Evolutionary conservation across 179 eudicot genomes (phyloP), one percentile per base, ranked within the genome.

Genomic region (Drosera spatulata): DNA sequence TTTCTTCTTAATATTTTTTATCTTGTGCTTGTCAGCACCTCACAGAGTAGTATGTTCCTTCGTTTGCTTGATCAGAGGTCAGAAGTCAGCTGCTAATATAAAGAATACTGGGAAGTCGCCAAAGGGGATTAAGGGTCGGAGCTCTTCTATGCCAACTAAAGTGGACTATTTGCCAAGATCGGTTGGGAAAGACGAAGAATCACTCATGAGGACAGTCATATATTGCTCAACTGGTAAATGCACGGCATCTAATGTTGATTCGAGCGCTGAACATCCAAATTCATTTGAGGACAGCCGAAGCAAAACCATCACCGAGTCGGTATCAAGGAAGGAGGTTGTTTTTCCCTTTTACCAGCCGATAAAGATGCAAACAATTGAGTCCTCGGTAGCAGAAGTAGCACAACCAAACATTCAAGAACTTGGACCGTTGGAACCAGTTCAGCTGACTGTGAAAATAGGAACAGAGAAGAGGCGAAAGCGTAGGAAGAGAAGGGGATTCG

Each of bases 381-480:
- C 11, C 41, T 55, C 41, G 37, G 58, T 33, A 37, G 39, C 8
- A 55, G 58, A 15, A 6, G 33, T 2, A 41, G 3, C 52, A 45
- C 51, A 14, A 61, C 41, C 56, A 3, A 55, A 51, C 45, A 40
- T 67, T 48, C 73, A 58, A 63, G 68, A 41, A 39, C 60, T 53
- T 45, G 84, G 76, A 55, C 71, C 58, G 38, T 60, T 71, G 12
- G 60, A 77, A 70, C 64, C 79, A 60, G 78, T 62, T 58, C 61
- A 61, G 40, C 81, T 88, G 55, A 85, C 80, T 4, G 78, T 88
- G 14, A 80, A 57, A 77, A 75, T 81, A 50, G 85, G 79, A 12
- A 88, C 80, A 56, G 91, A 82, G 6, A 85, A 81, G 65, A 78
- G 63, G 65, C 78, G 85, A 68, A 69, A 80, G 52, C 85, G 82